phyloP scores from a whole-genome alignment of 2,329 filamentous ascomycete species.

The Ophiostoma sp. region DNA sequence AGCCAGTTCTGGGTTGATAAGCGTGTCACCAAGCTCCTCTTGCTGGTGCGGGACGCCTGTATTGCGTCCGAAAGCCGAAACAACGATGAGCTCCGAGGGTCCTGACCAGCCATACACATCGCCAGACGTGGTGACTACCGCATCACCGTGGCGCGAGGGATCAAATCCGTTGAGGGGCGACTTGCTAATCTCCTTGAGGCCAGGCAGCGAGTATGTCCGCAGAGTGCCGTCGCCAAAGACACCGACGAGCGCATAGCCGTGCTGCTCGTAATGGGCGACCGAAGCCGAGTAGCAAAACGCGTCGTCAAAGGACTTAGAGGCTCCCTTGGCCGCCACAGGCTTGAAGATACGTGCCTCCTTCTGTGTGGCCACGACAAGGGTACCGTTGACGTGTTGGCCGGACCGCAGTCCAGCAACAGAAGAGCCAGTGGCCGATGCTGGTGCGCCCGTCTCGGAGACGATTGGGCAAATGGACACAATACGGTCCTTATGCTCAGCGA shows the following conservation, averaged over 20 bases:
- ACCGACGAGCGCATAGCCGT: constrained; percentile 76
- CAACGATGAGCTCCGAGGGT: constrained; percentile 77
- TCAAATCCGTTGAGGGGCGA: constrained; percentile 71
- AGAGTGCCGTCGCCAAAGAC: constrained; percentile 81
- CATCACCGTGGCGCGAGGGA: constrained; percentile 66
- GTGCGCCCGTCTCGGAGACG: constrained; percentile 71
- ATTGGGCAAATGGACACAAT: constrained; percentile 80
- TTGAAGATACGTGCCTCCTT: constrained; percentile 86
- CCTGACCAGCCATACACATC: constrained; percentile 87
- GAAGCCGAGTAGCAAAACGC: constrained; percentile 77
- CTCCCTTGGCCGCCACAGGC: constrained; percentile 82
- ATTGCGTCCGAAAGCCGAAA: constrained; percentile 74
- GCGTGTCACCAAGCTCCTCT: constrained; percentile 61
- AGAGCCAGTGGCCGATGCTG: constrained; percentile 72
- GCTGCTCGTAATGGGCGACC: constrained; percentile 71
- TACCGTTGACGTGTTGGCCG: constrained; percentile 75
- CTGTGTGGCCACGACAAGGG: constrained; percentile 67
- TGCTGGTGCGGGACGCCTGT: constrained; percentile 59
- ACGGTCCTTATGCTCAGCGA: constrained; percentile 63
- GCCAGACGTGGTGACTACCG: constrained; percentile 73
- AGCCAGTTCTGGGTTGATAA: constrained; percentile 74
- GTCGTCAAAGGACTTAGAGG: constrained; percentile 85
- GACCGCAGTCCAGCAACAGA: constrained; percentile 74
- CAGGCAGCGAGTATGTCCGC: constrained; percentile 83
- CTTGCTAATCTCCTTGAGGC: constrained; percentile 77